Evolutionary conservation across 257 asterid genomes (phyloP), one percentile per base, ranked within the genome.

Genomic region (Nicotiana attenuata): DNA sequence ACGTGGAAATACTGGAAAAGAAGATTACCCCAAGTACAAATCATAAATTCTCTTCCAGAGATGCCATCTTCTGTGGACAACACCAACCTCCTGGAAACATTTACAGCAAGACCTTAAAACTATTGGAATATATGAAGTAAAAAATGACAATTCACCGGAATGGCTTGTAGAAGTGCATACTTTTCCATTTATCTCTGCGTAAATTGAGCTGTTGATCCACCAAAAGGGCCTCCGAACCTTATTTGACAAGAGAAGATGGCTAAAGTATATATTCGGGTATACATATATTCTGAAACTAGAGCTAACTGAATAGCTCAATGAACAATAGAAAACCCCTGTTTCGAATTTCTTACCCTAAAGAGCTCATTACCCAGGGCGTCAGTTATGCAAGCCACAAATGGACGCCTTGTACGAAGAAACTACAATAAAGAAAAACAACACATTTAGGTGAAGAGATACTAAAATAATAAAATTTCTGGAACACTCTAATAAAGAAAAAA

Each of bases 61-160:
- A 92, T 96, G 99, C 98, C 99, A 96, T 89, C 99, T 92, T 88
- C 94, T 88, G 87, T 96, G 99, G 84, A 96, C 99, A 78, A 96
- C 99, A 81, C 99, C 99, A 84, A 94, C 81, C 87, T 94, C 97
- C 99, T 96, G 89, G 61, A 60, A 83, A 81, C 59, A 67, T 64
- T 7, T 52, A 71, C 59, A 10, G 26, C 1, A 20, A 57, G 65
- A 57, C n/a, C 50, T 68, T 61, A 52, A 82, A 76, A 78, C 59
- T 65, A 28, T 56, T 17, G 63, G 61, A 47, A 73, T 65, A 64
- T 80, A 45, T 65, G 14, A 22, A 57, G n/a, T n/a, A 80, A 80
- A 65, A 45, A 29, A 52, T 64, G 68, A 67, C 2, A 77, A 15
- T 20, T 80, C 45, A 50, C 47, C 11, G 50, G 45, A 66, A 64